Base-by-base conservation (phyloP, 768 basidiomycete species). In the Leccinum olivaceopallidum region DNA sequence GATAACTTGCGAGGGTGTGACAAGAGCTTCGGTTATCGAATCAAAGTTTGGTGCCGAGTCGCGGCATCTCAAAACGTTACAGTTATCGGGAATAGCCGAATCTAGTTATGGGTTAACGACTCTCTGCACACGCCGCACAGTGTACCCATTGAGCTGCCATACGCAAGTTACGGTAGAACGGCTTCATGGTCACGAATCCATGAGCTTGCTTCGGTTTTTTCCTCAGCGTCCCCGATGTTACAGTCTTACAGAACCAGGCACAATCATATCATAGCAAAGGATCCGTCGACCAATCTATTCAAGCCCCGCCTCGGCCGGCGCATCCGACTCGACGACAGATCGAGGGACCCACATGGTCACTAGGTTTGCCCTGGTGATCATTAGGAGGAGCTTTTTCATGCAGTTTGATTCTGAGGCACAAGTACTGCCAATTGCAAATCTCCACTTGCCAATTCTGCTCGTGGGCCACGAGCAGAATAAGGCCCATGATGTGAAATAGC, bases 1-100 rank as follows among this genome's bases (percentile, higher is more conserved):
- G 39, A 30, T 16, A 18, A 37, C 59, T 44, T 32, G 55, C 22
- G 22, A 22, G 22, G 22, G 22, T 22, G n/a, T 24, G 22, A 24
- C 22, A 24, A 24, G 22, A 24, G 22, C 22, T 30, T n/a, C 9
- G 20, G 22, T 53, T 53, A n/a, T 32, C 16, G 26, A 3, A 64
- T 69, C 68, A 69, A 63, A 37, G 68, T 69, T 69, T 56, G 24
- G 18, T 68, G 67, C 67, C 67, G 67, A 56, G 0, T 2, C 18
- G 59, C 67, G 67, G 67, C 61, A 66, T 60, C 42, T 26, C 14
- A 30, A 53, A 69, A 55, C 68, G 58, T 9, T 60, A 60, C 53
- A 67, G 68, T 60, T 64, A 8, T 51, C 65, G 65, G 65, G 7
- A 55, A 42, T 18, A 16, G 18, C 59, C 59, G 59, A 49, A 1